These are phyloP conservation scores for Colletotrichum zoysiae DNA, from an alignment of 2,329 filamentous ascomycete species.

Conservation along the genomic window DNA sequence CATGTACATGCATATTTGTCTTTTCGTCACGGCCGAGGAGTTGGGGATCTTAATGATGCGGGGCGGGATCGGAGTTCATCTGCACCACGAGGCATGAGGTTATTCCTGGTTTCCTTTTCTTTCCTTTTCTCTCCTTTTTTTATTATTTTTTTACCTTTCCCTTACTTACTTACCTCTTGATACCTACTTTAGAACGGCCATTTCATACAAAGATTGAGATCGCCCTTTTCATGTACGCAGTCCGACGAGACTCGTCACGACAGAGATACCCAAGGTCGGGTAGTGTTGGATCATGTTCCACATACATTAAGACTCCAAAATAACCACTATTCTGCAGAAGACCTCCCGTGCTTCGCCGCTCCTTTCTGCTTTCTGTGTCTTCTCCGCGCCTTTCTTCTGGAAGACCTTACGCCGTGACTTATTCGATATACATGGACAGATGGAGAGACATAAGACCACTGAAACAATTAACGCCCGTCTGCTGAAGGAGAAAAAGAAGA, in stretches of 20 bases:
- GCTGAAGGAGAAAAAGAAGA: too few relatives aligned
- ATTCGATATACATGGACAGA: conserved; percentile 16
- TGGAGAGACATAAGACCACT: conserved; percentile 6
- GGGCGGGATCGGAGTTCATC: conserved; percentile 7
- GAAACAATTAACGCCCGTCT: background rate
- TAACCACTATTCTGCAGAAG: conserved; percentile 24
- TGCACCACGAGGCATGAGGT: conserved; percentile 30
- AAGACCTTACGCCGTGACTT: background rate
- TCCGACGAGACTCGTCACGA: conserved; percentile 21
- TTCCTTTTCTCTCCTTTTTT: background rate
- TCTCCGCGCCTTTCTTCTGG: background rate
- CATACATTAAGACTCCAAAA: conserved; percentile 35
- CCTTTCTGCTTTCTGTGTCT: background rate
- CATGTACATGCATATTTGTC: conserved; percentile 25
- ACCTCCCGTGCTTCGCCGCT: conserved; percentile 17
- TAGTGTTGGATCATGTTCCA: conserved; percentile 36
- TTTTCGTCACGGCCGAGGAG: conserved; percentile 33
- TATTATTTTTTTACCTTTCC: background rate
- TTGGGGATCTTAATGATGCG: conserved; percentile 24
- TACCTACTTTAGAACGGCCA: conserved; percentile 14
- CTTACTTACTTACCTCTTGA: conserved; percentile 14
- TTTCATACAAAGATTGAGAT: background rate
- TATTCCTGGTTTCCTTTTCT: conserved; percentile 7
- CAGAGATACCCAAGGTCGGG: conserved; percentile 21
- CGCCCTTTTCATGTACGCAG: conserved; percentile 8